Evolutionary conservation across 306 rosid genomes (phyloP), one percentile per base, ranked within the genome.

Genomic region (Cicer judaicum): DNA sequence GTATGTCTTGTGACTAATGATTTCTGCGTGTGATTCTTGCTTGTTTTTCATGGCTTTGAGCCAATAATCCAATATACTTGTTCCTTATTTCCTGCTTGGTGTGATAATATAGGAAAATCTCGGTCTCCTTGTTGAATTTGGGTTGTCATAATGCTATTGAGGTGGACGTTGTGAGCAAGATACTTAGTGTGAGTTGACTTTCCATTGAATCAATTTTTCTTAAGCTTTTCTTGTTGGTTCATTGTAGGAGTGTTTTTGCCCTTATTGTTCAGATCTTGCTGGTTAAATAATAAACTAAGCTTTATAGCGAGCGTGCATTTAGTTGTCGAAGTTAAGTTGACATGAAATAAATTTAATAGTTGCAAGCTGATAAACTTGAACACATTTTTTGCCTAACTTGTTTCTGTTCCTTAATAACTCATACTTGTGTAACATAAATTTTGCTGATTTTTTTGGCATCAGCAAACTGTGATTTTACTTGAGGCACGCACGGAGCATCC

Each of bases 91-190:
- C 21, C 63, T 63, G 36, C 16, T 61, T 12, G 75, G 49, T 67
- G 11, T 41, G 74, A 80, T 69, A 41, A 44, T 67, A 12, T 83
- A 93, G 98, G 95, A 78, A 87, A 71, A 84, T 79, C 50, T 54
- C 72, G 72, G 84, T 72, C 34, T 80, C 88, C 60, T 86, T 88
- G 13, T 67, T 87, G 43, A 78, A 82, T 34, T 73, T 85, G 0
- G 81, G 79, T 72, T 79, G 83, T 68, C 80, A 76, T 71, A 74
- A 49, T 78, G 40, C 82, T 73, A 67, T 86, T 84, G 89, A 75
- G 34, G 65, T 76, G 57, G 86, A 83, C 13, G 84, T 78, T 52
- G 83, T 7, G 64, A 19, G 42, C 76, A 74, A 63, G 42, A 63
- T 67, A 68, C 10, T 40, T 15, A 21, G 72, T 66, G 89, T 85